A percentile compares a stretch with the other conserved stretches of the same genome.
These are phyloP conservation scores for Drechslerella dactyloides DNA, from an alignment of 2,329 filamentous ascomycete genomes.

Conservation along the genomic window DNA sequence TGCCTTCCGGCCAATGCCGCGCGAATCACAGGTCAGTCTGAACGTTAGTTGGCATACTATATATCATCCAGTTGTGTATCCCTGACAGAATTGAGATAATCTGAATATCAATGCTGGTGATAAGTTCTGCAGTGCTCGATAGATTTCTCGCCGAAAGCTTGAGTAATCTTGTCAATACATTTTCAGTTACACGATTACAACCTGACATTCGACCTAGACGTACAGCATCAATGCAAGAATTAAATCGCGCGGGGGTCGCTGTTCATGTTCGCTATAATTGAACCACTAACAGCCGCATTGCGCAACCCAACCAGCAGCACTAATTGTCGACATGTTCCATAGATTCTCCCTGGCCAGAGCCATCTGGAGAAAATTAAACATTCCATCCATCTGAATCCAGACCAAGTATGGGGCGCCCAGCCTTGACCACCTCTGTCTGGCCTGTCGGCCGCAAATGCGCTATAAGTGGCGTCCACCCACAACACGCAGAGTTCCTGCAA, in stretches of 20 bases:
- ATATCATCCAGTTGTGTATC: no score
- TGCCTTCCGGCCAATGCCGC: neutral
- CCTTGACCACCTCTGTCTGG: no score
- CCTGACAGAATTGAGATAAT: no score
- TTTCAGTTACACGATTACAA: no score
- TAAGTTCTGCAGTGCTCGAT: no score
- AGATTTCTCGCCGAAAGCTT: no score
- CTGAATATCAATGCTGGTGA: no score
- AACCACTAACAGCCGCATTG: neutral
- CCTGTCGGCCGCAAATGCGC: no score
- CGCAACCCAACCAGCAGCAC: neutral
- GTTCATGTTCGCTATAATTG: neutral
- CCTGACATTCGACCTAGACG: neutral
- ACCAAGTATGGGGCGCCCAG: no score
- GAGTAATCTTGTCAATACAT: no score
- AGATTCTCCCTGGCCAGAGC: neutral
- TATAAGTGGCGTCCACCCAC: no score
- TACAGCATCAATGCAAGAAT: neutral
- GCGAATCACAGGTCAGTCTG: neutral
- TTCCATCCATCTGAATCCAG: neutral
- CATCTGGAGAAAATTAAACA: neutral
- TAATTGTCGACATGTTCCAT: neutral
- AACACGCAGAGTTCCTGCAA: neutral
- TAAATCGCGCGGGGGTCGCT: neutral
- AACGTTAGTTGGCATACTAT: no score